phyloP scores from a whole-genome alignment of 495 filamentous ascomycete species.

The Neurospora sp. region DNA sequence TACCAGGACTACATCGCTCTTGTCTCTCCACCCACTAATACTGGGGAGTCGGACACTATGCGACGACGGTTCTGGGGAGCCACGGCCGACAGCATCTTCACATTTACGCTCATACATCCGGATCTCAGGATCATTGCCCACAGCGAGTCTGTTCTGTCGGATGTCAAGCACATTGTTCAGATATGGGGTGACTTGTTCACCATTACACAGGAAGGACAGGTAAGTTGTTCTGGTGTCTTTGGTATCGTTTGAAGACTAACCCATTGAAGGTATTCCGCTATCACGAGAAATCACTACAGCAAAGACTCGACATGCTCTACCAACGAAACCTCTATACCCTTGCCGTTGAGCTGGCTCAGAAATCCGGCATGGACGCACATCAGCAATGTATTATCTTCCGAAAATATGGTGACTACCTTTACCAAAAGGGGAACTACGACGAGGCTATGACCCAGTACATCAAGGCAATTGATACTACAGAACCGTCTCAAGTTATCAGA shows the following conservation, averaged over 20 bases:
- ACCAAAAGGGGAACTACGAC: constrained; percentile 89
- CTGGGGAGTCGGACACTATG: constrained; percentile 41
- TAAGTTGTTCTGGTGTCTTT: constrained; percentile 22
- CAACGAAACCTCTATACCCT: constrained; percentile 85
- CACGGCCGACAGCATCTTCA: constrained; percentile 66
- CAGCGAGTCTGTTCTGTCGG: constrained; percentile 68
- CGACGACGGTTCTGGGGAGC: constrained; percentile 53
- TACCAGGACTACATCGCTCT: constrained; percentile 83
- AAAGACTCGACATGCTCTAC: constrained; percentile 88
- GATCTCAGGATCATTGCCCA: constrained; percentile 86
- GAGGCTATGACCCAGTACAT: constrained; percentile 98
- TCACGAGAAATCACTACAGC: constrained; percentile 81
- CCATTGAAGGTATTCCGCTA: constrained; percentile 64
- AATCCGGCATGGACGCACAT: constrained; percentile 61
- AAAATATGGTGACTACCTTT: constrained; percentile 91
- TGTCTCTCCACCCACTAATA: constrained; percentile 59
- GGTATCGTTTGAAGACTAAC: not conserved
- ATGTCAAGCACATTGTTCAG: constrained; percentile 68
- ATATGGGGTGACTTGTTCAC: constrained; percentile 90
- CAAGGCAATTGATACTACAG: constrained; percentile 87
- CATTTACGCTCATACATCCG: constrained; percentile 81
- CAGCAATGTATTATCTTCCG: constrained; percentile 89
- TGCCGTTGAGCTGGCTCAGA: constrained; percentile 89
- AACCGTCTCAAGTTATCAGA: constrained; percentile 87
- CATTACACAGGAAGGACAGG: constrained; percentile 82